phyloP scores from a whole-genome alignment of 1,284 basidiomycete species.

The Boletus semigastroideus region DNA sequence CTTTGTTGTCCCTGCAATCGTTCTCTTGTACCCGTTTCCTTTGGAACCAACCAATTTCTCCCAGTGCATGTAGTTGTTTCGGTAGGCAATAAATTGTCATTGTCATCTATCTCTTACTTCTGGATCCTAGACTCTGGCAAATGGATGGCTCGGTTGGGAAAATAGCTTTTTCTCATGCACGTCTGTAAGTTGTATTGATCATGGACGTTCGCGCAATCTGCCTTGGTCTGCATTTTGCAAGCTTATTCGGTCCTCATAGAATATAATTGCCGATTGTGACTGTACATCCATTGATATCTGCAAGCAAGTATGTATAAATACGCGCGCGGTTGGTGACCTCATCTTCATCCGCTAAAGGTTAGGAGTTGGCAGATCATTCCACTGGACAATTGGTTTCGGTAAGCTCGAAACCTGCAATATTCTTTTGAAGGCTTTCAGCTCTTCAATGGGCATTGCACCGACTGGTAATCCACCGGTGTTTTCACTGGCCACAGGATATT shows the following conservation, averaged over 20 bases:
- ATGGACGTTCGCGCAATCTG: neutral
- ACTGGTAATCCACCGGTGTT: conserved; percentile 47
- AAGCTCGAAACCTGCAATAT: conserved; percentile 50
- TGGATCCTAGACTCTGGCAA: conserved; percentile 2
- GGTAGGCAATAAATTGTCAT: conserved; percentile 13
- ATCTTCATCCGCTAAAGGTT: conserved; percentile 36
- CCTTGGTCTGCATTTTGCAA: neutral
- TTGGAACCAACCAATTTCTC: conserved; percentile 7
- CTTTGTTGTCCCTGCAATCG: conserved; percentile 22
- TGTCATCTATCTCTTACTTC: conserved; percentile 7
- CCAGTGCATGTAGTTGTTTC: conserved; percentile 8
- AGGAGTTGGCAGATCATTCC: conserved; percentile 64
- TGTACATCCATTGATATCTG: neutral
- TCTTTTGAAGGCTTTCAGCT: conserved; percentile 74
- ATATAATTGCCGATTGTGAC: neutral
- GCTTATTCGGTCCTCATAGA: neutral
- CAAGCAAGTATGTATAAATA: neutral
- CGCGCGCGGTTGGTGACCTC: neutral
- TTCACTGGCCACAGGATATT: conserved; percentile 43
- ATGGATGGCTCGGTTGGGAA: no score
- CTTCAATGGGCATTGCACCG: conserved; percentile 63
- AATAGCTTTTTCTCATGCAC: no score
- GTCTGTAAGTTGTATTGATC: no score
- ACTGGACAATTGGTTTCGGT: conserved; percentile 61
- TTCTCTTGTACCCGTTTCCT: conserved; percentile 12